Evolutionary conservation across 2,329 filamentous ascomycete species (phyloP), one percentile per base, ranked within the genome.

Genomic region (Sarocladium strictum): DNA sequence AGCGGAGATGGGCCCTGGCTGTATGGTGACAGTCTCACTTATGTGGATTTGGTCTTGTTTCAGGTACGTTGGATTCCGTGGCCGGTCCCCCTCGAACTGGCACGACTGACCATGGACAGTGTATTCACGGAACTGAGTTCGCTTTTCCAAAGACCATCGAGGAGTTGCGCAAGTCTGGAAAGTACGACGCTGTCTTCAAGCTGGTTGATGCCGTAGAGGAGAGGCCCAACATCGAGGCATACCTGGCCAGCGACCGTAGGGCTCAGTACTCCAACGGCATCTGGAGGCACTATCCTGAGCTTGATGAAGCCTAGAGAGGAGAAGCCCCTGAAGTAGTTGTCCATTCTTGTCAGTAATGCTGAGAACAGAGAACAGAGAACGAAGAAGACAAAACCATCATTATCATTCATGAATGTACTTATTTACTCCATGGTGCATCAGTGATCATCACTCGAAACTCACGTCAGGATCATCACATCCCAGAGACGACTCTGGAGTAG

Each of bases 21-120:
- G 0, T 85, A 89, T 45, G 85, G 84, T 0, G 77, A 75, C 0
- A 72, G 72, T 58, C 60, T 92, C 58, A 88, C 83, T 0, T 89
- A 87, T 67, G 89, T 87, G 14, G 89, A 93, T 65, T 72, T 87
- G 50, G 85, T 87, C 2, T 65, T 91, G 1, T 92, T 86, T 74
- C 87, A 90, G 69, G 83, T 86, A 58, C 57, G 72, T 60, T n/a
- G n/a, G n/a, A n/a, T 15, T 11, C 10, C 21, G 29, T 41, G 19
- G 2, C n/a, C n/a, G n/a, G n/a, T n/a, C n/a, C n/a, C n/a, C n/a
- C n/a, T n/a, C n/a, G n/a, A n/a, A n/a, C n/a, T n/a, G n/a, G n/a
- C n/a, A n/a, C n/a, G n/a, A 47, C 23, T 26, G 27, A 32, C 24
- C 3, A 43, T 14, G 27, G n/a, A 26, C 11, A 80, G 76, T 72